Base-by-base conservation (phyloP, 345 rosid species). In the Arabis alpina region DNA sequence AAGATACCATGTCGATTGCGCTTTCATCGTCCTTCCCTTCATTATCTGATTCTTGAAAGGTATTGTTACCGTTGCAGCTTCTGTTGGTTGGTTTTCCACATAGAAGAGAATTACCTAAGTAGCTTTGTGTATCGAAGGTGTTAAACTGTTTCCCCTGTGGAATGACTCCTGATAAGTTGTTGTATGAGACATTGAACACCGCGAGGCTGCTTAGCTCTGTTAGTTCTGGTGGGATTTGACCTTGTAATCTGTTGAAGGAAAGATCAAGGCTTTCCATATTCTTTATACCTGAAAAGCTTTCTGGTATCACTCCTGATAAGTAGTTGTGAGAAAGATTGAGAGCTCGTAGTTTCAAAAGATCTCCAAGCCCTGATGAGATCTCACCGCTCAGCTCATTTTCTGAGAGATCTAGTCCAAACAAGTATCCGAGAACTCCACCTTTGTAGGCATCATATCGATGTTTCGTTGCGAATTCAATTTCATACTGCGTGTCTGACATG, bases 191-290 rank as follows among this genome's bases (percentile, higher is more conserved):
- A 19, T 19, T 19, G 23, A 19, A 19, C 23, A 19, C 23, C 23
- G 23, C 23, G 23, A 19, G 23, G 23, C 23, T 19, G 23, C 23
- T 19, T 19, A 19, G 23, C 19, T 36, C 36, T 51, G 69, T 9
- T 50, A 50, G n/a, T 36, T 39, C 3, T 52, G 15, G 5, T 3
- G 52, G 60, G 61, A 66, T 66, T 14, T 1, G 1, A 0, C 60
- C 70, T 25, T 65, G 70, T 40, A 65, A 24, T 0, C 12, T 41
- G 28, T 66, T 66, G 51, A 64, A 64, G 10, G 58, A 64, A 15
- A 63, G 60, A 58, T 78, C 84, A 52, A 82, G 72, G 10, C 82
- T 78, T 53, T 84, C 84, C 3, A 84, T 2, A 1, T 70, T 10
- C 1, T 8, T 48, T 2, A 82, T 30, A n/a, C 68, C 66, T 25